Evolutionary conservation across 768 basidiomycete species (phyloP).

Genomic region (Rhodotorula diobovata): DNA sequence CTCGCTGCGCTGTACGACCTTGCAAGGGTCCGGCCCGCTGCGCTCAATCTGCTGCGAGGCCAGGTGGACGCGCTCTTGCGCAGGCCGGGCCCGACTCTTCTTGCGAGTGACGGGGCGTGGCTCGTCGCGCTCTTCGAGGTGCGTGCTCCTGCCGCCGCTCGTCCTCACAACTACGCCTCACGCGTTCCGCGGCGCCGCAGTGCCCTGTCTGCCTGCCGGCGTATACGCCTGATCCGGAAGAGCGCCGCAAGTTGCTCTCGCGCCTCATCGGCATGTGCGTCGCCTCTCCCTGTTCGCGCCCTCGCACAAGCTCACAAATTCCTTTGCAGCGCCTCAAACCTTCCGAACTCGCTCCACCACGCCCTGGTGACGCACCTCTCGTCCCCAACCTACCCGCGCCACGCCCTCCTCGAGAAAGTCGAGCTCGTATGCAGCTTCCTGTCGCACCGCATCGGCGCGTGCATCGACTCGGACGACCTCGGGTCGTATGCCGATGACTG

Average conservation of each 20-base stretch:
- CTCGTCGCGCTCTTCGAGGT: constrained; percentile 26
- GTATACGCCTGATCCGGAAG: not conserved
- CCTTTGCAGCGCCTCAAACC: constrained; percentile 7
- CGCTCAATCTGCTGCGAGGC: not conserved
- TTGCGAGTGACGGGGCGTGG: constrained; percentile 7
- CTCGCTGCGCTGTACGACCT: constrained; percentile 11
- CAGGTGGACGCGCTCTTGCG: not conserved
- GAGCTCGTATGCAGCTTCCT: constrained; percentile 17
- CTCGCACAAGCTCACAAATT: no score
- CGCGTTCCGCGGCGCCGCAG: not conserved
- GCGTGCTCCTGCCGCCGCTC: not conserved
- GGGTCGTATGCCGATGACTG: constrained; percentile 17
- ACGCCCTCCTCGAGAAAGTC: constrained; percentile 2
- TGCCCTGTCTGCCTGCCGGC: not conserved
- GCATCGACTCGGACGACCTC: not conserved
- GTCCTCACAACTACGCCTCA: no score
- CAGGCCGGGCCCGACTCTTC: constrained; percentile 2
- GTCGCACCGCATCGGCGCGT: not conserved
- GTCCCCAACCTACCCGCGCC: not conserved
- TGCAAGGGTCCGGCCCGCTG: not conserved
- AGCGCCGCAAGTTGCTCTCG: not conserved
- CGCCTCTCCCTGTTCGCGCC: no score
- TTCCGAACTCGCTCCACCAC: constrained; percentile 9
- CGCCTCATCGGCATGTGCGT: constrained; percentile 27
- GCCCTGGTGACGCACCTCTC: constrained; percentile 20